Percentiles rank a stretch among this genome's conserved stretches.
Evolutionary conservation across 768 basidiomycete genomes (phyloP).

Genomic region (Naganishia vaughanmartiniae): DNA sequence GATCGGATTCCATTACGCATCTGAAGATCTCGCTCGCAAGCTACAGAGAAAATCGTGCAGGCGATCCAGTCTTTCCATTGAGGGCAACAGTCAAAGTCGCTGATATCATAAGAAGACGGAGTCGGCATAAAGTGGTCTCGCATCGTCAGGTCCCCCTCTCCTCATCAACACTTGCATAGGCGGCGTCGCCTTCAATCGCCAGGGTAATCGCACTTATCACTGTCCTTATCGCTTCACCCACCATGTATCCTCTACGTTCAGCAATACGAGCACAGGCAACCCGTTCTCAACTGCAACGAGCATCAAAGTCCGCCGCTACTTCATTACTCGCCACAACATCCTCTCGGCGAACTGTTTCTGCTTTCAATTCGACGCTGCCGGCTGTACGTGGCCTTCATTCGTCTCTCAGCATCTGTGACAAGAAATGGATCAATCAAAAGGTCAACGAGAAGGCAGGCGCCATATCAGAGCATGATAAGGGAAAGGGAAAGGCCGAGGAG

Average conservation of each 20-base stretch:
- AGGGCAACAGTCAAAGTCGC: background rate
- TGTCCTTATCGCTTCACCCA: slow-evolving; percentile 13
- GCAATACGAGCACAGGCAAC: slow-evolving; percentile 13
- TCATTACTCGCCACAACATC: slow-evolving; percentile 3
- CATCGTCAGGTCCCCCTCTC: background rate
- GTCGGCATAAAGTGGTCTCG: background rate
- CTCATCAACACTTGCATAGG: background rate
- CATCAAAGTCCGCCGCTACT: slow-evolving; percentile 1
- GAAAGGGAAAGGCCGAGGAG: slow-evolving; percentile 4
- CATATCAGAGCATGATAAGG: slow-evolving; percentile 5
- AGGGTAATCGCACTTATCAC: background rate
- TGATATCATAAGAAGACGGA: background rate
- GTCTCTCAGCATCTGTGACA: slow-evolving; percentile 11
- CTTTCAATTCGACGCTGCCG: background rate
- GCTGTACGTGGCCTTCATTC: slow-evolving; percentile 2
- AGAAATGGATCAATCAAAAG: slow-evolving; percentile 30
- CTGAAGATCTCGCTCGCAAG: background rate
- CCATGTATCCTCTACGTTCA: slow-evolving; percentile 12
- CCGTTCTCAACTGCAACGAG: slow-evolving; percentile 12
- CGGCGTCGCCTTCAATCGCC: slow-evolving; percentile 19
- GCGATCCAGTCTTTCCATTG: background rate
- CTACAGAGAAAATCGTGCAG: slow-evolving; percentile 8
- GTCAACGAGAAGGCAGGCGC: background rate
- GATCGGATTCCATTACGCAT: slow-evolving; percentile 24
- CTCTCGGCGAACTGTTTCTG: background rate